These are phyloP conservation scores for Schwanniomyces vanrijiae DNA, from an alignment of 805 yeast genomes.

Conservation along the genomic window DNA sequence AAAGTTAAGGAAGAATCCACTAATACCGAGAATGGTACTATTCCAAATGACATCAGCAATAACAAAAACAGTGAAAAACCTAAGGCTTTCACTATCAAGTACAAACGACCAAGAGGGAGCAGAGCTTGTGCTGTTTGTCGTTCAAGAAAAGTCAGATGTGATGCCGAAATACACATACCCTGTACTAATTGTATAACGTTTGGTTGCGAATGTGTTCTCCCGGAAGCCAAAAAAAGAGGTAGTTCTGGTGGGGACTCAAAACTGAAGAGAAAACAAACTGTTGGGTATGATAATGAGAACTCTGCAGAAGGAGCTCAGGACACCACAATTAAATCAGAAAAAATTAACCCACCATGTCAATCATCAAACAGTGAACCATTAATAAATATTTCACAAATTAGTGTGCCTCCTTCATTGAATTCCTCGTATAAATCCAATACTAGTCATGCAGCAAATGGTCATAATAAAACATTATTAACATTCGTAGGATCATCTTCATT, in stretches of 20 bases:
- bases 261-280: slow-evolving; percentile 11
- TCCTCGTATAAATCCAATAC: slow-evolving; percentile 40
- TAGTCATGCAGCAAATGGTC: slow-evolving; percentile 25
- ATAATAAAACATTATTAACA: slow-evolving; percentile 35
- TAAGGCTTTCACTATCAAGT: slow-evolving; percentile 46
- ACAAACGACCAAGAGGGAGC: slow-evolving; percentile 60
- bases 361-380: slow-evolving; percentile 35
- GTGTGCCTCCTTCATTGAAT: slow-evolving; percentile 44
- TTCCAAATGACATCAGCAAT: neutral
- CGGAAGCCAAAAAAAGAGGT: slow-evolving; percentile 53
- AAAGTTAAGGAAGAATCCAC: slow-evolving; percentile 14
- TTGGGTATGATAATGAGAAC: neutral
- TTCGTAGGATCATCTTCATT: slow-evolving; percentile 57
- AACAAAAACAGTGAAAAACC: slow-evolving; percentile 25
- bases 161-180: slow-evolving; percentile 54
- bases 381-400: slow-evolving; percentile 40
- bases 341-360: neutral
- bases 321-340: slow-evolving; percentile 4
- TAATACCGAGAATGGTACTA: neutral
- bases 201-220: slow-evolving; percentile 69
- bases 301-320: neutral
- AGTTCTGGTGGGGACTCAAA: slow-evolving; percentile 18
- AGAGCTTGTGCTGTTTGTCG: slow-evolving; percentile 80
- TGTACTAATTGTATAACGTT: slow-evolving; percentile 65
- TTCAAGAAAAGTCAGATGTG: slow-evolving; percentile 78